Base-by-base conservation (phyloP, 2,329 filamentous ascomycete species). In the Cyphellophora attinorum region DNA sequence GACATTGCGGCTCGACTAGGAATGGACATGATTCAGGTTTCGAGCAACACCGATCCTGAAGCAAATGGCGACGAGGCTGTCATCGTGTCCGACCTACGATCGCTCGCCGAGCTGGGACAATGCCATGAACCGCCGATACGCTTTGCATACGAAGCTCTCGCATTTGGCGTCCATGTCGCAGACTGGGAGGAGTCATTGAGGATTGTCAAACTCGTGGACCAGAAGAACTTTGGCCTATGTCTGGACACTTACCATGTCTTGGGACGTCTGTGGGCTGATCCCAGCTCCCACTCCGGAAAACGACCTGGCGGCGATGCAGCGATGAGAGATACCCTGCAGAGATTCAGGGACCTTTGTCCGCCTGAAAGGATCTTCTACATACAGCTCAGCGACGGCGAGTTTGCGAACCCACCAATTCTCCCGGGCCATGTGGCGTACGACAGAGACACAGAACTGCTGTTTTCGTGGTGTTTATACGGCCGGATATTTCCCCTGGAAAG, bases 171-270 rank as follows among this genome's bases (percentile, higher is more conserved):
- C 0, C 67, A 74, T 34, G 63, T 78, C 38, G 69, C 84, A 51
- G 76, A 66, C 0, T 89, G 83, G 83, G 81, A 86, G 52, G 59
- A 63, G 8, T 74, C 71, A 44, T 89, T 79, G 78, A 72, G 78
- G 5, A 62, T 85, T 2, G 74, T 86, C 1, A 58, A 67, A 46
- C 60, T 59, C 2, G 80, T 86, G 17, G 65, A 83, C 53, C 58
- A 79, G 5, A 56, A 68, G 6, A 88, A 88, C 56, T 85, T 88
- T 51, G 82, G 82, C 5, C 62, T 85, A 25, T 85, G 81, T 51
- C 65, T 88, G 16, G 82, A 88, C 56, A 84, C 77, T 0, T 88
- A 84, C 61, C 84, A 88, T 55, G 80, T 88, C 39, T 73, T 80
- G 1, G 81, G 74, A 1, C 61, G 76, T 4, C 72, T 84, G 39